A percentile compares a stretch with the other conserved stretches of the same genome.
Conservation (phyloP, 2,329 filamentous ascomycete species). For the Aureobasidium melanogenum region DNA sequence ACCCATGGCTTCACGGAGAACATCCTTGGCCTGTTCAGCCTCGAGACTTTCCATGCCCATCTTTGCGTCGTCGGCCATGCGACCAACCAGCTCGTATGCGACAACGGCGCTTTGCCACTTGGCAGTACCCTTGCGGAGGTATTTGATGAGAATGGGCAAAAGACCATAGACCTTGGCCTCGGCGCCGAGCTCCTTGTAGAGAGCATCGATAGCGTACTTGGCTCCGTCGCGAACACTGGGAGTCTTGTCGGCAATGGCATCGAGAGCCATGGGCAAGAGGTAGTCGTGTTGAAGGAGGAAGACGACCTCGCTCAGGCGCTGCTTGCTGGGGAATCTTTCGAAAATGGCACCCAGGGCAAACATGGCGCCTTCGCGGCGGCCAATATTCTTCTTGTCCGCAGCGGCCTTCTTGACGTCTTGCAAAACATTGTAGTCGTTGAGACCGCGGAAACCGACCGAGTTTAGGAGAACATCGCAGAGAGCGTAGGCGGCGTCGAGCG, state of each 20-base stretch:
- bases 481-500: slow-evolving; percentile 55
- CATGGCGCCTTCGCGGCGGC: slow-evolving; percentile 82
- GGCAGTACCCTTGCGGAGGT: slow-evolving; percentile 73
- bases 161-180: slow-evolving; percentile 79
- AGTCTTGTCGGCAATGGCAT: slow-evolving; percentile 84
- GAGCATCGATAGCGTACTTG: slow-evolving; percentile 84
- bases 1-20: slow-evolving; percentile 85
- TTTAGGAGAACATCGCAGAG: slow-evolving; percentile 56
- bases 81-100: slow-evolving; percentile 74
- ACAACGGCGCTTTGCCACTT: slow-evolving; percentile 97
- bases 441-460: slow-evolving; percentile 55
- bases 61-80: slow-evolving; percentile 92
- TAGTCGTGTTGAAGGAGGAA: slow-evolving; percentile 75
- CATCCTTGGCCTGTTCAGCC: slow-evolving; percentile 77
- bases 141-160: slow-evolving; percentile 64
- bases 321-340: slow-evolving; percentile 72
- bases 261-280: slow-evolving; percentile 64
- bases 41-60: slow-evolving; percentile 76
- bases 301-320: slow-evolving; percentile 69
- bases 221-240: slow-evolving; percentile 81
- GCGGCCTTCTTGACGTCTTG: slow-evolving; percentile 67
- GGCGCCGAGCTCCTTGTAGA: slow-evolving; percentile 69
- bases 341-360: slow-evolving; percentile 90
- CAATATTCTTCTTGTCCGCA: slow-evolving; percentile 84
- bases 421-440: slow-evolving; percentile 53